Conservation (phyloP, 148 eudicot species). For the Cornus kousa region DNA sequence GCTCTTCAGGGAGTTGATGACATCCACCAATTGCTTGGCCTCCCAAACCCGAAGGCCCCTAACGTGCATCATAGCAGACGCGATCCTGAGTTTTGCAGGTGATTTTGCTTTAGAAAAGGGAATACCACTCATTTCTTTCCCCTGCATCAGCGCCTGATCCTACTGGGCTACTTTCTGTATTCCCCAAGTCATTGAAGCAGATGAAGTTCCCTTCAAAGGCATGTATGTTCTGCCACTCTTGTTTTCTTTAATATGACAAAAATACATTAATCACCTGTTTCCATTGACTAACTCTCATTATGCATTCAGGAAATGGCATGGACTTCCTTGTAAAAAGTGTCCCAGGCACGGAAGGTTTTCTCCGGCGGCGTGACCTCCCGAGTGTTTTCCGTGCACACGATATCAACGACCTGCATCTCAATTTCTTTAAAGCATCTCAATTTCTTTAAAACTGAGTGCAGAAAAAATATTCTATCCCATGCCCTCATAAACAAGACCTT, state of each 20-base stretch:
- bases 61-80: too few species aligned
- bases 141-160: constrained; percentile 8
- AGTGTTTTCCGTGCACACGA: constrained; percentile 16
- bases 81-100: too few species aligned
- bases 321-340: constrained; percentile 18
- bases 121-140: constrained; percentile 13
- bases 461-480: neutral
- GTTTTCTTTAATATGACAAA: too few species aligned
- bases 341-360: constrained; percentile 32
- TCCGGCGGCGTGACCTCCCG: constrained; percentile 37
- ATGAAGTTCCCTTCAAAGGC: constrained; percentile 18
- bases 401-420: constrained; percentile 7
- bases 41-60: too few species aligned
- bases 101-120: constrained; percentile 14
- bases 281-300: neutral
- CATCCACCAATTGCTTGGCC: too few species aligned
- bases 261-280: too few species aligned
- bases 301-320: constrained; percentile 11
- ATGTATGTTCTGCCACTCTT: neutral
- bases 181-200: constrained; percentile 1
- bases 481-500: constrained; percentile 32
- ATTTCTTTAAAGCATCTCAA: neutral
- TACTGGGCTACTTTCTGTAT: constrained; percentile 11
- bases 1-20: too few species aligned
- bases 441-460: neutral